phyloP scores from a whole-genome alignment of 2,329 filamentous ascomycete species.

The Botrytis sinoallii region DNA sequence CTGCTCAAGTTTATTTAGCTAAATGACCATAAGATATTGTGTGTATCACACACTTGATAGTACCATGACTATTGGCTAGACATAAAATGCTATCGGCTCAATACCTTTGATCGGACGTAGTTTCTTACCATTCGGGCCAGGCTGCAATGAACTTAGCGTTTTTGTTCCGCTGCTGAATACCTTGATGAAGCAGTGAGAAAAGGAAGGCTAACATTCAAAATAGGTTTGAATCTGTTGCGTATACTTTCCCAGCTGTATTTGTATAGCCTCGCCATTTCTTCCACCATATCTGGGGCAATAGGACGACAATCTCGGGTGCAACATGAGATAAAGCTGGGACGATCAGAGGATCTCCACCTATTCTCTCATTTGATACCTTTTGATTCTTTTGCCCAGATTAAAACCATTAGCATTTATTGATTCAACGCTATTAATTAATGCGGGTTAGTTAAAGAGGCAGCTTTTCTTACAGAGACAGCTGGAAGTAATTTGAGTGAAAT shows the following conservation, averaged over 20 bases:
- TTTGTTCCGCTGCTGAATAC: not conserved
- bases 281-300: no score
- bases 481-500: not conserved
- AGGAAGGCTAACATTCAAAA: no score
- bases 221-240: not conserved
- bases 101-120: not conserved
- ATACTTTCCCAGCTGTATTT: not conserved
- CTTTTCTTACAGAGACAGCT: not conserved
- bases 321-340: no score
- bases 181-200: not conserved
- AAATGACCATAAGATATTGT: not conserved
- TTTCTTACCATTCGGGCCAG: not conserved
- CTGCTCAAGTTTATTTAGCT: not conserved
- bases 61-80: not conserved
- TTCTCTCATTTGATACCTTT: not conserved
- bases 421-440: accelerated
- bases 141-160: not conserved
- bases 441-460: not conserved
- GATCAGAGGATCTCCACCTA: not conserved
- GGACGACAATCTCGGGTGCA: no score
- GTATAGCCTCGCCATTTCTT: not conserved
- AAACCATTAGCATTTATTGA: accelerated
- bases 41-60: not conserved
- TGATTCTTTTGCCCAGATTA: not conserved
- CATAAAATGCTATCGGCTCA: not conserved